These are phyloP conservation scores for Melampsora americana DNA, from an alignment of 1,284 basidiomycete genomes.

Conservation along the genomic window DNA sequence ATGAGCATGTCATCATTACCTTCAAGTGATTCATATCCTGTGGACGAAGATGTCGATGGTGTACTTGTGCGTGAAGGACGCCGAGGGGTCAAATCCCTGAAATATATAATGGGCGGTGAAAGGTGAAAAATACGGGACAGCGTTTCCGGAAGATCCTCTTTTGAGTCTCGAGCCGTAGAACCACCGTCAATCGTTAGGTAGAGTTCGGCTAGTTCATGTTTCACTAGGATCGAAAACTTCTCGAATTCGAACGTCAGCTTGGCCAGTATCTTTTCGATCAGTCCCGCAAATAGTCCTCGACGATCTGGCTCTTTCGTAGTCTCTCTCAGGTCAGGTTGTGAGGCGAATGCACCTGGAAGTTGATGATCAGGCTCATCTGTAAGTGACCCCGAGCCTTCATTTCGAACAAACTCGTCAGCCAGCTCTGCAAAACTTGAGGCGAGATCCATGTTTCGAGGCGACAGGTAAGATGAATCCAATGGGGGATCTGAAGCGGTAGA, in stretches of 20 bases:
- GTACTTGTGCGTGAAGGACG: slow-evolving; percentile 6
- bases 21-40: slow-evolving; percentile 45
- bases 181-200: slow-evolving; percentile 28
- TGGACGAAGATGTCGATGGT: slow-evolving; percentile 27
- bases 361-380: slow-evolving; percentile 25
- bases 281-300: slow-evolving; percentile 33
- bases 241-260: slow-evolving; percentile 37
- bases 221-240: slow-evolving; percentile 12
- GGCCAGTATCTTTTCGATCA: slow-evolving; percentile 35
- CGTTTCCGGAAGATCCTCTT: not conserved
- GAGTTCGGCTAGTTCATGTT: slow-evolving; percentile 10
- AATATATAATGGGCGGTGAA: slow-evolving; percentile 28
- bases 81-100: slow-evolving; percentile 16
- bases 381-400: slow-evolving; percentile 18
- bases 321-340: not conserved
- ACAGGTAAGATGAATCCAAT: not conserved
- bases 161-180: not conserved
- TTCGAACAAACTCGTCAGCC: slow-evolving; percentile 37
- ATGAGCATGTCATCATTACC: slow-evolving; percentile 54
- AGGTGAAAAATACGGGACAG: slow-evolving; percentile 28
- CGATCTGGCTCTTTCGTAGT: slow-evolving; percentile 18
- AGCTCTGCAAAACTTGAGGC: slow-evolving; percentile 26
- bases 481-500: not conserved
- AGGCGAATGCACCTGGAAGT: slow-evolving; percentile 38
- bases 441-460: slow-evolving; percentile 13